Conservation (phyloP, 2,329 filamentous ascomycete genomes). For the Pseudogymnoascus pannorum region DNA sequence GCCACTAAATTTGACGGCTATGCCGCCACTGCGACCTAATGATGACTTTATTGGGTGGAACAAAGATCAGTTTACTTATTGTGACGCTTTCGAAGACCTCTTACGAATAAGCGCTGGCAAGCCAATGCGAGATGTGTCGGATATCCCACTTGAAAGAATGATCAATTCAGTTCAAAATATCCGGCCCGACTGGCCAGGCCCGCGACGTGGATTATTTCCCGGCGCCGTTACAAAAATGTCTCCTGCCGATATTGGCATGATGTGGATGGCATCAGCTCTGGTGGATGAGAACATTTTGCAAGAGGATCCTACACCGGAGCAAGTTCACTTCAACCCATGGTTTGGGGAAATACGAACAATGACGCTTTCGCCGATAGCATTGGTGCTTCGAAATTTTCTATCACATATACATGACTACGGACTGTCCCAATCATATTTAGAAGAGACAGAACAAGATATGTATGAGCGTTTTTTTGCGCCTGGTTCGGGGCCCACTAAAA, state of each 20-base stretch:
- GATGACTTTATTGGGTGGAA: not conserved
- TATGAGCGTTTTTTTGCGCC: slow-evolving; percentile 21
- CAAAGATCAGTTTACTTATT: slow-evolving; percentile 21
- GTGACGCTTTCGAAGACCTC: slow-evolving; percentile 28
- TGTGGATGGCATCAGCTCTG: not conserved
- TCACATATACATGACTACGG: not conserved
- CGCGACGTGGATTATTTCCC: not conserved
- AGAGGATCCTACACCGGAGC: not conserved
- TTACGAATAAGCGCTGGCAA: slow-evolving; percentile 17
- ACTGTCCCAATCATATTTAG: not conserved
- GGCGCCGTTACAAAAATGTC: not conserved
- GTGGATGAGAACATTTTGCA: not conserved
- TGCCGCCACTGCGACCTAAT: not conserved
- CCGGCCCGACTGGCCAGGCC: not conserved
- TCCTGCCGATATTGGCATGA: not conserved
- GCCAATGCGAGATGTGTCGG: not conserved
- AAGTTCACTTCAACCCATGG: not conserved
- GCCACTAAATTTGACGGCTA: slow-evolving; percentile 20
- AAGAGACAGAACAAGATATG: slow-evolving; percentile 20
- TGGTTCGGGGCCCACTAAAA: not conserved
- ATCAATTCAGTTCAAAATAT: not conserved
- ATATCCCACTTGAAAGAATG: not conserved
- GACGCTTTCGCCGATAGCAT: not conserved
- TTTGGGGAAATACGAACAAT: not conserved
- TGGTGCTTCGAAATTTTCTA: not conserved